A percentile compares a stretch with the other conserved stretches of the same genome.
Conservation (phyloP, 805 yeast genomes). For the Phaffomyces opuntiae region DNA sequence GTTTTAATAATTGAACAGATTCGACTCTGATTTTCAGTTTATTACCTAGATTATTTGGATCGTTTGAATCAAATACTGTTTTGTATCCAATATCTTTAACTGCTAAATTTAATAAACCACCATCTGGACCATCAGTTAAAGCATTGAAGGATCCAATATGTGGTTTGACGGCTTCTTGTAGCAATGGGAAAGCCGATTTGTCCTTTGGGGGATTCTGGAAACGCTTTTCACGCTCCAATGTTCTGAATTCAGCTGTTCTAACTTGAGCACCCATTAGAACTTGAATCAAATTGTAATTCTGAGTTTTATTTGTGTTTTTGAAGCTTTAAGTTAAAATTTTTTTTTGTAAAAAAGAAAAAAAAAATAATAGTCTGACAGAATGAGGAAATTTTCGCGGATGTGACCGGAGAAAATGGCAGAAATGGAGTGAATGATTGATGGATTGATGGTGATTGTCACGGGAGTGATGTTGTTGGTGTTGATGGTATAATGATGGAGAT, state of each 20-base stretch:
- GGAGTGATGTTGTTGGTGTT: no score
- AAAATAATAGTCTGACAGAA: not conserved
- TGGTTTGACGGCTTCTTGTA: conserved; percentile 87
- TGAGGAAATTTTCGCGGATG: not conserved
- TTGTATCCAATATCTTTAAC: conserved; percentile 85
- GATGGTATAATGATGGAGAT: no score
- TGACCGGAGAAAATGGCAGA: not conserved
- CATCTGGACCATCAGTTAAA: conserved; percentile 78
- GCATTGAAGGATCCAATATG: conserved; percentile 97
- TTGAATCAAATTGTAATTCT: no score
- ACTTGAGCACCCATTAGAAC: conserved; percentile 18
- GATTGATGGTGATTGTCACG: no score
- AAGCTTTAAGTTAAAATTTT: not conserved
- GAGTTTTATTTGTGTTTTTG: not conserved
- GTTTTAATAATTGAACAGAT: conserved; percentile 79
- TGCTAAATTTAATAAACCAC: conserved; percentile 79
- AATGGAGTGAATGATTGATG: no score
- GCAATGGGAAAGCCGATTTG: conserved; percentile 70
- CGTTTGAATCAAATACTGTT: conserved; percentile 77
- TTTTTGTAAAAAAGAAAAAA: not conserved
- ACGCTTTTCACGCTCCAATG: conserved; percentile 81
- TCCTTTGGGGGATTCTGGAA: conserved; percentile 88
- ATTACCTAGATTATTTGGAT: conserved; percentile 69
- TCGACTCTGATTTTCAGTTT: conserved; percentile 82
- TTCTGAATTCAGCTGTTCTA: conserved; percentile 43